Evolutionary conservation across 331 rosid species (phyloP), one percentile per base, ranked within the genome.

Genomic region (Pyrus hybrid): DNA sequence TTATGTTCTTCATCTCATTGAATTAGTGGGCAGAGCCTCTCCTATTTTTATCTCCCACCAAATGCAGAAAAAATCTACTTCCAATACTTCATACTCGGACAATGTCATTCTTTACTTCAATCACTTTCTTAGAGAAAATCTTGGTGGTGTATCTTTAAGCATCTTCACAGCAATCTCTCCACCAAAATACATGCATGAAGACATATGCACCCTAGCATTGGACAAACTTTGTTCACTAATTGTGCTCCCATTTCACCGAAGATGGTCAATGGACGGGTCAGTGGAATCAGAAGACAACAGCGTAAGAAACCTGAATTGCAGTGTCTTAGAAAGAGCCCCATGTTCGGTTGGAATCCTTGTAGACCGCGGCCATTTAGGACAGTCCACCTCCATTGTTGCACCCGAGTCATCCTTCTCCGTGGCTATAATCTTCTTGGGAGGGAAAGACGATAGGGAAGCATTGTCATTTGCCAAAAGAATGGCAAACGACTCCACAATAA

Each of bases 21-120:
- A 85, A 70, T 74, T 87, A n/a, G 66, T 89, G 5, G 93, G 93
- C 20, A 76, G 93, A 47, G 29, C 85, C 26, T 43, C 77, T 1
- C 91, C 93, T 0, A 16, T 85, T 43, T 85, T 89, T 77, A 87
- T 89, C 5, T 79, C 91, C 13, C 93, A 89, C 41, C 80, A 79
- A 35, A n/a, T 67, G 49, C 87, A 82, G 3, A 63, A 60, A 4
- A 80, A 11, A 4, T 2, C 17, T 0, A 25, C 43, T 10, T 66
- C 77, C 11, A 71, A 56, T 2, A 10, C 25, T 18, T 65, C 85
- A 3, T 85, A 78, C 75, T 89, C 91, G 0, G 86, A 83, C 10
- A 81, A 80, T 16, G 18, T 89, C 21, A 73, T 76, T 4, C 57
- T 75, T 2, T 72, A 80, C 4, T 89, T 89, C 16, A 76, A 85